These are phyloP conservation scores for Lablab purpureus DNA, from an alignment of 306 rosid species.

Conservation along the genomic window DNA sequence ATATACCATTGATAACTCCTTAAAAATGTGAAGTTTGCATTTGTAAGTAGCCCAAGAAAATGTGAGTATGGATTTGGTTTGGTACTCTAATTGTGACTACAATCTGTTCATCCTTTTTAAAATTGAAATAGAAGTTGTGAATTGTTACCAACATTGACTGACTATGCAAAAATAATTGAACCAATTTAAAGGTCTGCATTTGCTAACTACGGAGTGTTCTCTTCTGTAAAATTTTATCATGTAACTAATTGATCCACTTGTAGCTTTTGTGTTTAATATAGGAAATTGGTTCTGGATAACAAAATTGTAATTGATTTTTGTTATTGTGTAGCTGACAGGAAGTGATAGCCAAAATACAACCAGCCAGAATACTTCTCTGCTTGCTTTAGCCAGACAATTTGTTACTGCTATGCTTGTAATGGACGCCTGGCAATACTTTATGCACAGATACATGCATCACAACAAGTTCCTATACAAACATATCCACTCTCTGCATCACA, in stretches of 20 bases:
- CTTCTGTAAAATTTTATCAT: constrained; percentile 1
- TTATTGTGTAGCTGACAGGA: constrained; percentile 69
- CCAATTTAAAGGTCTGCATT: constrained; percentile 14
- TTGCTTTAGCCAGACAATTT: constrained; percentile 71
- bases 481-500: constrained; percentile 92
- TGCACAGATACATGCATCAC: constrained; percentile 98
- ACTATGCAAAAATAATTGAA: constrained; percentile 7
- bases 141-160: background rate
- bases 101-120: background rate
- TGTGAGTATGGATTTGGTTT: background rate
- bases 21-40: background rate
- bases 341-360: constrained; percentile 51
- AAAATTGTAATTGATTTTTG: constrained; percentile 39
- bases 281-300: constrained; percentile 26
- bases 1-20: background rate
- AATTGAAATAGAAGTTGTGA: background rate
- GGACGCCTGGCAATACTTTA: constrained; percentile 98
- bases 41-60: background rate
- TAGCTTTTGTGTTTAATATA: background rate
- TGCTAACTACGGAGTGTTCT: constrained; percentile 12
- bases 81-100: constrained; percentile 5
- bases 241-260: background rate
- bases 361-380: constrained; percentile 56
- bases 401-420: constrained; percentile 82
- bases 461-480: constrained; percentile 95